These are phyloP conservation scores for Cinnamomum chago DNA, from an alignment of 164 flowering plant species.

Conservation along the genomic window DNA sequence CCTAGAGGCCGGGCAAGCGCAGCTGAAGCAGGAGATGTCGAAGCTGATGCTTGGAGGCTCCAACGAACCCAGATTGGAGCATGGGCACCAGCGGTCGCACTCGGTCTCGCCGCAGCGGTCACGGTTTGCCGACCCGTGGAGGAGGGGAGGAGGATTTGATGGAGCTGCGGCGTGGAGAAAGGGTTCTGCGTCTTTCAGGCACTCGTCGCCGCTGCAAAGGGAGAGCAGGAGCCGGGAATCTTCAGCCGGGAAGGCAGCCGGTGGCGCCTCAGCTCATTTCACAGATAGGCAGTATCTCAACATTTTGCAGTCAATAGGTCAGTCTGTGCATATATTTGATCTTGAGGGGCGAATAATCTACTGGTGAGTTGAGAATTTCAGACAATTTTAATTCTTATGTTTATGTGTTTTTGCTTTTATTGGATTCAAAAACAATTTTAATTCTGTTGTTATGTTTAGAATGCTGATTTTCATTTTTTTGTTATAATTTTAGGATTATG, in stretches of 20 bases:
- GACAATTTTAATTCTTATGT: not conserved
- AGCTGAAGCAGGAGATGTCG: conserved; percentile 69
- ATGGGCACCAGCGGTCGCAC: conserved; percentile 52
- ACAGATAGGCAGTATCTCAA: conserved; percentile 68
- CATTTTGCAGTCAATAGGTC: conserved; percentile 92
- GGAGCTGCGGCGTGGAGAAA: conserved; percentile 37
- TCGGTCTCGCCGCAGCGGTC: conserved; percentile 72
- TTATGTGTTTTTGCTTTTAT: not conserved
- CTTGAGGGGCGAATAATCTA: conserved; percentile 49
- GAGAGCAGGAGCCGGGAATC: conserved; percentile 48
- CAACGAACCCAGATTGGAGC: conserved; percentile 15
- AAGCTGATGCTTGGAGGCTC: conserved; percentile 35
- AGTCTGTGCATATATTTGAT: conserved; percentile 82
- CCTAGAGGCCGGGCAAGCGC: conserved; percentile 74
- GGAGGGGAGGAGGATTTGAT: conserved; percentile 18
- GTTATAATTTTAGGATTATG: not conserved
- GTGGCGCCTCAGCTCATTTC: conserved; percentile 39
- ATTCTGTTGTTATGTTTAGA: not conserved
- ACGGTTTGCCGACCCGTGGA: conserved; percentile 21
- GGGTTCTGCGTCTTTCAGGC: conserved; percentile 52
- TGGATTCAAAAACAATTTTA: not conserved
- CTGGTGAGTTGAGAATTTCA: conserved; percentile 50
- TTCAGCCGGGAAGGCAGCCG: not conserved
- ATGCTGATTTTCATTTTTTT: not conserved
- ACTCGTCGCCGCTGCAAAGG: conserved; percentile 82